phyloP scores from a whole-genome alignment of 108 stramenopile species.

The Asterionellopsis glacialis region DNA sequence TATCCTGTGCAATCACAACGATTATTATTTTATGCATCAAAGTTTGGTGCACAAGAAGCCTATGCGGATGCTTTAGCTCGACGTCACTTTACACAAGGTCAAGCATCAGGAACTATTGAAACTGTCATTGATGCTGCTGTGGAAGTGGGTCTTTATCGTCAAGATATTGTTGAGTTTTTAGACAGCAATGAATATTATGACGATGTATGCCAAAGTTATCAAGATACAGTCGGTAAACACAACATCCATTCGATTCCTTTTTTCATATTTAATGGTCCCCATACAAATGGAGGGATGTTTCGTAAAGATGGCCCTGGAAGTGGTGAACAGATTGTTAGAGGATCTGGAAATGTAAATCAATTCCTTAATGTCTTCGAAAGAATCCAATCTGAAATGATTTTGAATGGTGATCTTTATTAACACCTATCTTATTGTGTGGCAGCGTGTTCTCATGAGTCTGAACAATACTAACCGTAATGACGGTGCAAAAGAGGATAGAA shows the following conservation, averaged over 20 bases:
- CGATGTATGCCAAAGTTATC: conserved; percentile 4
- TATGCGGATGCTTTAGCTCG: conserved; percentile 4
- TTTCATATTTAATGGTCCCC: conserved; percentile 6
- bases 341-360: conserved; percentile 6
- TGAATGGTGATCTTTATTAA: no score
- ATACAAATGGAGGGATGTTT: conserved; percentile 4
- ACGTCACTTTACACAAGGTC: conserved; percentile 6
- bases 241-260: conserved; percentile 11
- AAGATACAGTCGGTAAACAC: conserved; percentile 8
- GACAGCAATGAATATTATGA: background rate
- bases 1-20: conserved; percentile 6
- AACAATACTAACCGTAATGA: no score
- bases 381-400: background rate
- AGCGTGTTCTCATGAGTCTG: no score
- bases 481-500: no score
- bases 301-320: background rate
- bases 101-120: background rate
- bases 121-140: conserved; percentile 4
- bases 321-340: conserved; percentile 3
- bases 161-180: background rate
- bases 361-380: conserved; percentile 4
- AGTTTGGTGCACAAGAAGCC: conserved; percentile 7
- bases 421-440: no score
- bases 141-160: conserved; percentile 1
- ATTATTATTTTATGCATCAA: conserved; percentile 1